Base-by-base conservation (phyloP, 345 rosid species). In the Crucihimalaya himalaica region DNA sequence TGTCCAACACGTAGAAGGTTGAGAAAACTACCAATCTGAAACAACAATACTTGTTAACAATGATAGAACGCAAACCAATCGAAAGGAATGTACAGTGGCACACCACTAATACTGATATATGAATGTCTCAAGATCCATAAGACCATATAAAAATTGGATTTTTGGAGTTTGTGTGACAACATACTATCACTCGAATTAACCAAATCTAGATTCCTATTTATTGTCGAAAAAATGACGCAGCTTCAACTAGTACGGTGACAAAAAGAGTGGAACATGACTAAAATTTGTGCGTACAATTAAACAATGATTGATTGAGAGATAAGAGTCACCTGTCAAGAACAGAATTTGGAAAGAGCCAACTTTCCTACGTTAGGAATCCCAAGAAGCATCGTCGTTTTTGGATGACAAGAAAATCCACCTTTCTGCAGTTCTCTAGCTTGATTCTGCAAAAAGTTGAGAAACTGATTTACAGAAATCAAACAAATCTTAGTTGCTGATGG, bases 341-440 rank as follows among this genome's bases (percentile, higher is more conserved):
- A 8, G 89, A 86, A 16, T 8, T 45, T 6, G 50, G 21, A 45
- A 46, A 8, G 11, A 46, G 89, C 90, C 6, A 88, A 85, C 54
- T 86, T 86, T 52, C 88, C 97, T 67, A 83, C 86, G 61, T 84
- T 88, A 29, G 89, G 87, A 77, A 86, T 81, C 77, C 93, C 93
- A 2, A 82, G 81, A 29, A 90, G 73, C 90, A 90, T 80, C 25
- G 78, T 51, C 25, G 85, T 82, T 57, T 62, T 42, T 27, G 51
- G 0, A 21, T 50, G 12, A 40, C 11, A 3, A 61, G 15, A 16
- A 47, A 34, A 40, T 32, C 80, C 91, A 45, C 66, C 15, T 63
- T 67, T 86, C 71, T 84, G 82, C 76, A 85, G 37, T 70, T 80
- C 81, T 77, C 92, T 83, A 25, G 85, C 79, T 77, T 77, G 88